Conservation (phyloP, 177 flowering plant genomes). For the Vitis hybrid region DNA sequence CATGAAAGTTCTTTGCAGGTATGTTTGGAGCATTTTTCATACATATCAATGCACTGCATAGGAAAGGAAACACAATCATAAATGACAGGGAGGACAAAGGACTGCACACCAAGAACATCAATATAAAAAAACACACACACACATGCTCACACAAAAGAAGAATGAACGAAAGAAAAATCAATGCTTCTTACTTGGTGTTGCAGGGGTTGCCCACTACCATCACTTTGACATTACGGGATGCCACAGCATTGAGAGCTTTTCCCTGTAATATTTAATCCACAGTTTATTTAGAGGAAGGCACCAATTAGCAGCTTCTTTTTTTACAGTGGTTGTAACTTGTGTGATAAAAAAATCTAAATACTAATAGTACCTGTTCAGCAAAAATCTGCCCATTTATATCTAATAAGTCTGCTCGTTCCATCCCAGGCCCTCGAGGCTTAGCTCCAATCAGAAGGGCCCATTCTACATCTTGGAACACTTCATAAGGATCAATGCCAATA, state of each 20-base stretch:
- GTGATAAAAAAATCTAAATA: background rate
- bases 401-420: conserved; percentile 88
- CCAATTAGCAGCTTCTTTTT: background rate
- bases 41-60: conserved; percentile 86
- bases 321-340: no score
- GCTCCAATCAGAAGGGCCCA: conserved; percentile 99
- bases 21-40: conserved; percentile 95
- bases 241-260: conserved; percentile 94
- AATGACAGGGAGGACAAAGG: conserved; percentile 5
- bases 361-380: conserved; percentile 74
- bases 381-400: conserved; percentile 92
- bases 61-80: conserved; percentile 7
- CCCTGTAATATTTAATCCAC: conserved; percentile 47
- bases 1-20: conserved; percentile 95
- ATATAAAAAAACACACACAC: background rate
- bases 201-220: conserved; percentile 97
- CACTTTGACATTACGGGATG: conserved; percentile 91
- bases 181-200: conserved; percentile 79
- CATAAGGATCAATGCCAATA: conserved; percentile 86
- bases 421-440: conserved; percentile 99
- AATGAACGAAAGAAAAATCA: background rate
- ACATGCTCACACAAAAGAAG: background rate
- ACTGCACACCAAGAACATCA: background rate
- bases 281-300: background rate
- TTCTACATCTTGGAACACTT: conserved; percentile 83